These are phyloP conservation scores for Kondoa subrosea DNA, from an alignment of 768 basidiomycete species.

Conservation along the genomic window DNA sequence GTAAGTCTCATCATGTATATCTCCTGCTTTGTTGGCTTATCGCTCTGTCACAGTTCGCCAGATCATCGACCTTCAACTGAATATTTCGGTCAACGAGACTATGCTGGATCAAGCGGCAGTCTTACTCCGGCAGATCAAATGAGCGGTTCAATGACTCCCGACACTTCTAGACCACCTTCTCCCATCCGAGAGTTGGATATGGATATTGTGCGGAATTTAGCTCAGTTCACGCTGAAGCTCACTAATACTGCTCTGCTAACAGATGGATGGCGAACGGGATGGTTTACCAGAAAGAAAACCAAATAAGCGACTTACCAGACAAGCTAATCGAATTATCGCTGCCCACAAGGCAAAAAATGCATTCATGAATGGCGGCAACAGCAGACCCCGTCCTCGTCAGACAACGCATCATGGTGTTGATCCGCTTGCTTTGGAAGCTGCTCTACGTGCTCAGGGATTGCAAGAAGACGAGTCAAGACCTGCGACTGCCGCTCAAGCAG, in stretches of 20 bases:
- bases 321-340: constrained; percentile 14
- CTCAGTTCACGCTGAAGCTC: not conserved
- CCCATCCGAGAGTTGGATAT: not conserved
- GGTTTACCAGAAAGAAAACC: constrained; percentile 13
- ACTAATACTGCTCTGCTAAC: not conserved
- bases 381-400: not conserved
- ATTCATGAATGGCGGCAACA: constrained; percentile 6
- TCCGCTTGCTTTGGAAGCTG: not conserved
- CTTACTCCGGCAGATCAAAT: not conserved
- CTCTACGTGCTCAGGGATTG: not conserved
- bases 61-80: not conserved
- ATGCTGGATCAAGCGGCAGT: not conserved
- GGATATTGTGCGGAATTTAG: not conserved
- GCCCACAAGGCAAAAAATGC: constrained; percentile 16
- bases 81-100: not conserved
- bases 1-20: not conserved
- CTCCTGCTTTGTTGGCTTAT: not conserved
- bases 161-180: constrained; percentile 2
- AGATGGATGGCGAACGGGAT: constrained; percentile 15
- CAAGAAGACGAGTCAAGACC: not conserved
- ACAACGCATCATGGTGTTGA: not conserved
- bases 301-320: constrained; percentile 7
- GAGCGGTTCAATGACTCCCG: not conserved
- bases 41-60: not conserved
- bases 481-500: not conserved